Evolutionary conservation across 352 stramenopile species (phyloP), one percentile per base, ranked within the genome.

Genomic region (Phytophthora sp.): DNA sequence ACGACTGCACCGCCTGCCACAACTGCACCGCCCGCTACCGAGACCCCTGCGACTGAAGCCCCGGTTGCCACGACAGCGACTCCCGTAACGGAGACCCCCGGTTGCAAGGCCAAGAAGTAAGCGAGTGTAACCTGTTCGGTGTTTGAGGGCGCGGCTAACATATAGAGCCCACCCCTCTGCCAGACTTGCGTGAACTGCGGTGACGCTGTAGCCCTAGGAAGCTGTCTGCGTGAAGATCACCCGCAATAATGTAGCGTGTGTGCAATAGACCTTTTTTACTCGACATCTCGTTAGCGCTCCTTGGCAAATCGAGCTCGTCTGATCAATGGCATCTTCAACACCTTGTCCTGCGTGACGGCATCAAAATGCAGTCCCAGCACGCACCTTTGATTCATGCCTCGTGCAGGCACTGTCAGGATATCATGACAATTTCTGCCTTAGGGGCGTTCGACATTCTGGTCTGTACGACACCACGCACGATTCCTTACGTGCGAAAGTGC

Each of bases 31-130:
- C 20, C 38, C 6, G 34, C 31, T 5, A 49, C 49, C 2, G 23
- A 49, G 18, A 10, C 51, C 0, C 58, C 58, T 15, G 23, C 28
- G 6, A 48, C 42, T 9, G 30, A 45, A 17, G 20, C 31, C 3
- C 62, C 52, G 5, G 27, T 52, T 24, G 20, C 41, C 2, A 50
- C 59, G 1, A 39, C 27, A 0, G 31, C 57, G 9, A 31, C 44
- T 8, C 44, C 53, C 3, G 35, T 24, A 18, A 26, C 49, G 1
- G 12, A 54, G 51, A 52, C 48, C 10, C 46, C 62, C 18, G 55
- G 55, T 32, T 71, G 62, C 55, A 66, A 66, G 32, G 41, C 41
- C 27, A 71, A 52, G 26, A 71, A 62, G 55, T 71, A 46, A 69
- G 12, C 24, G 13, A 12, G 27, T 45, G 18, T 26, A n/a, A 26